Evolutionary conservation across 345 rosid genomes (phyloP).

Genomic region (Microthlaspi erraticum): DNA sequence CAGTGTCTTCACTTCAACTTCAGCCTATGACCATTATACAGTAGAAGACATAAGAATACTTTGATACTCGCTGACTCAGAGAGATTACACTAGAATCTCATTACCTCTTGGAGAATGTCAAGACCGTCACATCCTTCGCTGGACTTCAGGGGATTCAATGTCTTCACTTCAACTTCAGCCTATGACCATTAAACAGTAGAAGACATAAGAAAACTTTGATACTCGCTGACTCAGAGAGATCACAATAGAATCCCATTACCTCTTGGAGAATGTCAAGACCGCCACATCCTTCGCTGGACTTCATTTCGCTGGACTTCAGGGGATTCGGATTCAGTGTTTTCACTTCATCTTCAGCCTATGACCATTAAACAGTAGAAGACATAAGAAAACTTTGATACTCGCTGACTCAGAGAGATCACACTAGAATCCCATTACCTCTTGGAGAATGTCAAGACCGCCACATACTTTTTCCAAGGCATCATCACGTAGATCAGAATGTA

Average conservation of each 20-base stretch:
- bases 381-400: not conserved
- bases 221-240: not conserved
- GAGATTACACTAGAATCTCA: slow-evolving; percentile 24
- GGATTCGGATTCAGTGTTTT: slow-evolving; percentile 61
- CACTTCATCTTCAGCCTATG: slow-evolving; percentile 70
- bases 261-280: no score
- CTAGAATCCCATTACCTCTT: no score
- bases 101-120: slow-evolving; percentile 70
- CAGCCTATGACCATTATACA: slow-evolving; percentile 50
- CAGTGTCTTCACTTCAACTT: slow-evolving; percentile 70
- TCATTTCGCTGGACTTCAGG: slow-evolving; percentile 79
- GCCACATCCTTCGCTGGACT: slow-evolving; percentile 68
- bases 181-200: slow-evolving; percentile 30
- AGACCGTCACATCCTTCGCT: slow-evolving; percentile 63
- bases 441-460: slow-evolving; percentile 68
- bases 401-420: not conserved
- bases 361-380: not conserved
- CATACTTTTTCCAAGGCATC: slow-evolving; percentile 58
- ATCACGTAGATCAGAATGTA: no score
- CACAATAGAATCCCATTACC: slow-evolving; percentile 33
- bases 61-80: not conserved
- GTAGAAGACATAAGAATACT: not conserved
- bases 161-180: slow-evolving; percentile 73
- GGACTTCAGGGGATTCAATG: slow-evolving; percentile 58
- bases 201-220: not conserved